Evolutionary conservation across 164 flowering plant species (phyloP).

Genomic region (Sedum album): DNA sequence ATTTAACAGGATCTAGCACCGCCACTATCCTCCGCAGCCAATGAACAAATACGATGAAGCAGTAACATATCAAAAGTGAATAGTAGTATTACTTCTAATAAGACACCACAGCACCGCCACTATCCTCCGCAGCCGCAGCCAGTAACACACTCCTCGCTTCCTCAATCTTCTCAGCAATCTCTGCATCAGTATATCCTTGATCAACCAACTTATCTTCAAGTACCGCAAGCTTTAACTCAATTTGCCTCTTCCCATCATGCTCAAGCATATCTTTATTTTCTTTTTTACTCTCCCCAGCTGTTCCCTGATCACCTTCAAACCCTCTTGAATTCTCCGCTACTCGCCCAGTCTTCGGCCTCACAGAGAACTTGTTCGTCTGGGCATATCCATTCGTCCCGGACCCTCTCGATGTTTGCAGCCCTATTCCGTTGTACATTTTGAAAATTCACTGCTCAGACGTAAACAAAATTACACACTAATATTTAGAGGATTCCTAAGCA

Average conservation of each 20-base stretch:
- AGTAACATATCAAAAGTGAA: too few species aligned
- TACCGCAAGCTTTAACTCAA: slow-evolving; percentile 72
- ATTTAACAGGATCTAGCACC: too few species aligned
- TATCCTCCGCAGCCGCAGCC: slow-evolving; percentile 36
- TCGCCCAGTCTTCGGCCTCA: too few species aligned
- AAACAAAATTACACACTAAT: background rate
- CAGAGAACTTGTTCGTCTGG: too few species aligned
- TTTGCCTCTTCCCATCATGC: slow-evolving; percentile 87
- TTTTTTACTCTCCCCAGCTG: slow-evolving; percentile 65
- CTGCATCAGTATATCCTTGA: slow-evolving; percentile 79
- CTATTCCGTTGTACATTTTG: slow-evolving; percentile 90
- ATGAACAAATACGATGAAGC: too few species aligned
- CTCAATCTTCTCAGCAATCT: slow-evolving; percentile 50
- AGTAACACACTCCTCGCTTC: slow-evolving; percentile 56
- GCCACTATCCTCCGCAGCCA: too few species aligned
- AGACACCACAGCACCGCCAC: slow-evolving; percentile 14
- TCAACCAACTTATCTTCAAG: slow-evolving; percentile 74
- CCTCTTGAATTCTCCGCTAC: slow-evolving; percentile 36
- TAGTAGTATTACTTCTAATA: slow-evolving; percentile 20
- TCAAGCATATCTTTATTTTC: slow-evolving; percentile 80
- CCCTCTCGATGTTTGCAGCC: slow-evolving; percentile 82
- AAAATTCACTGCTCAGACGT: too few species aligned
- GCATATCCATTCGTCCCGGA: slow-evolving; percentile 96
- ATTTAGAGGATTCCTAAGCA: too few species aligned
- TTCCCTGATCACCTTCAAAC: slow-evolving; percentile 64